Evolutionary conservation across 2,329 filamentous ascomycete genomes (phyloP).

Genomic region (Chaetoscypha palmicola): DNA sequence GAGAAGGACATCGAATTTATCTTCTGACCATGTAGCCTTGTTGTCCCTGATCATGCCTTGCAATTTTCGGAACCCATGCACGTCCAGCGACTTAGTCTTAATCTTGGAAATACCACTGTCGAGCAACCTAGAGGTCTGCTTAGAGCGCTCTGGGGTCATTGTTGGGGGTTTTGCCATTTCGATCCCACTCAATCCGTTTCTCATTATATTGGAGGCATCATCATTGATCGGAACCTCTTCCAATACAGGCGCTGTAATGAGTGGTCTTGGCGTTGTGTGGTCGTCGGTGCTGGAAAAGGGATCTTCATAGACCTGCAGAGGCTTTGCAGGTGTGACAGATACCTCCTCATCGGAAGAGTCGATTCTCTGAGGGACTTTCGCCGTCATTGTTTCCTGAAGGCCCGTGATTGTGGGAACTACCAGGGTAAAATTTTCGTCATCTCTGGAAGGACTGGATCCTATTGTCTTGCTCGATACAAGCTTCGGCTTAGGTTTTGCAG

Average conservation of each 20-base stretch:
- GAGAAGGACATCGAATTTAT: slow-evolving; percentile 62
- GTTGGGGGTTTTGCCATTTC: slow-evolving; percentile 17
- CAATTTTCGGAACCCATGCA: slow-evolving; percentile 72
- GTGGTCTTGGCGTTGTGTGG: slow-evolving; percentile 40
- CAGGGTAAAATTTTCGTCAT: slow-evolving; percentile 48
- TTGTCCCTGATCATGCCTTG: slow-evolving; percentile 66
- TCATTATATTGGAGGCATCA: slow-evolving; percentile 29
- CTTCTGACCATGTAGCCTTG: slow-evolving; percentile 55
- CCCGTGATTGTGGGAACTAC: slow-evolving; percentile 42
- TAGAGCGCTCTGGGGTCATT: slow-evolving; percentile 45
- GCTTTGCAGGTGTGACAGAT: slow-evolving; percentile 22
- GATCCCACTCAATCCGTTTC: slow-evolving; percentile 13
- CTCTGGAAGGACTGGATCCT: slow-evolving; percentile 36
- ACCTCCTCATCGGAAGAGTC: slow-evolving; percentile 35
- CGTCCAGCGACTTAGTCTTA: slow-evolving; percentile 64
- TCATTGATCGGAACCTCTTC: slow-evolving; percentile 57
- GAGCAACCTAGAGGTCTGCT: slow-evolving; percentile 55
- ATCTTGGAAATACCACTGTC: slow-evolving; percentile 70
- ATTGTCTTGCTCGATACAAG: slow-evolving; percentile 12
- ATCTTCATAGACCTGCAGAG: slow-evolving; percentile 54
- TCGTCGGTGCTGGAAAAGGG: slow-evolving; percentile 44
- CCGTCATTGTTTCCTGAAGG: slow-evolving; percentile 27
- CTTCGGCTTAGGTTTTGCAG: slow-evolving; percentile 13
- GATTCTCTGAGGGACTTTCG: slow-evolving; percentile 32
- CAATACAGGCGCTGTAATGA: slow-evolving; percentile 43